Evolutionary conservation across 2,329 filamentous ascomycete species (phyloP), one percentile per base, ranked within the genome.

Genomic region (Phialophora verrucosa): DNA sequence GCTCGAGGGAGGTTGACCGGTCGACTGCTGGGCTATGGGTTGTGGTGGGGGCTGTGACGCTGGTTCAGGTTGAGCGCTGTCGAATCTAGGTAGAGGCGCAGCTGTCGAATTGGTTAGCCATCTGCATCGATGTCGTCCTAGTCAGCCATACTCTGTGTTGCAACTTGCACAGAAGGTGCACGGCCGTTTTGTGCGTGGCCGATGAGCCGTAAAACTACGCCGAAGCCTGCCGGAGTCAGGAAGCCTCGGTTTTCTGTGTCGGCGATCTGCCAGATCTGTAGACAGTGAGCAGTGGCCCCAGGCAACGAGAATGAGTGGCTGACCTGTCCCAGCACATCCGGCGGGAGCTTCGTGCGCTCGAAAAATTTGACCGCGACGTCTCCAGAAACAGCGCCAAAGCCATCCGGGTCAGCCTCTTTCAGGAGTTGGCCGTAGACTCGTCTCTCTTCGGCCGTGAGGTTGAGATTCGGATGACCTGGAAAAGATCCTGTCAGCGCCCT

Each of bases 361-460:
- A 99, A 99, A 83, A 99, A 98, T 78, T 93, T 92, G 78, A 99
- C 93, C 66, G 95, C 95, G 68, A 96, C 87, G 80, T 99, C 95
- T 79, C 95, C 95, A 20, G 95, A 97, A 38, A 99, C 92, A 70
- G 98, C 93, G 63, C 93, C 93, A 65, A 97, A 90, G 76, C 88
- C 91, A 74, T 97, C 95, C 66, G 90, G 91, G 80, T 99, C 95
- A 72, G 95, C 95, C 74, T 93, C 90, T 78, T 91, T 89, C 81
- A 99, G 97, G 70, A 99, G 89, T 79, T 95, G 92, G 73, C 91
- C 92, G 79, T 96, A 99, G 66, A 91, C 88, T 78, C 92, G 91
- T 83, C 96, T 97, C 85, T 99, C 95, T 73, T 98, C 93, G 57
- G 91, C 82, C 32, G 89, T 91, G 71, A 98, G 87, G 82, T 97